Base-by-base conservation (phyloP, 1,139 yeast species). In the Torulaspora pretoriensis region DNA sequence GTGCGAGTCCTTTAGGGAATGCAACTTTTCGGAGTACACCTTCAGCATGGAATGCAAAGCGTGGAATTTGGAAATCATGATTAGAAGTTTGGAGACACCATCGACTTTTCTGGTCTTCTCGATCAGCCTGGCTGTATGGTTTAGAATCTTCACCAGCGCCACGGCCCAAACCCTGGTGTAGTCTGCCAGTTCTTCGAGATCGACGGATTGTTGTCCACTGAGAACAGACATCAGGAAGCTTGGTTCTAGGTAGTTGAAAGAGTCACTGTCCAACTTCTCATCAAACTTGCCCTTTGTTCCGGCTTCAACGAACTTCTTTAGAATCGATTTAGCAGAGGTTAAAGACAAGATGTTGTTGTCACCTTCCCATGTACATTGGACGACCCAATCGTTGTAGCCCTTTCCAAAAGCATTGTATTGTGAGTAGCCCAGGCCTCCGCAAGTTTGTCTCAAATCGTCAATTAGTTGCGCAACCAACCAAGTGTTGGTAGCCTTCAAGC, bases 341-440 rank as follows among this genome's bases (percentile, higher is more conserved):
- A 87, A 78, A 8, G 89, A 87, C 57, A 89, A 73, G 41, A 89
- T 83, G 61, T 83, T 88, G 72, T 89, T 89, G 67, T 89, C 97
- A 68, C 97, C 97, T 71, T 89, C 97, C 97, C 97, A 89, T 22
- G 96, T 89, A 69, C 95, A 87, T 70, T 89, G 96, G 39, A 89
- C 97, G 27, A 86, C 95, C 89, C 96, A 90, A 66, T 89, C 97
- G 51, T 79, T 77, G 68, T 78, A 86, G 26, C 90, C 92, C 63
- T 84, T 87, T 45, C 95, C 96, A 62, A 89, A 86, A 3, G 92
- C 96, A 55, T 86, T 80, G 70, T 89, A 89, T 14, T 90, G 79
- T 22, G 95, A 86, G 68, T 89, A 89, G 36, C 97, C 97, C 63
- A 88, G 96, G 41, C 97, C 97, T 68, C 97, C 97, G 70, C 96